phyloP scores from a whole-genome alignment of 495 filamentous ascomycete genomes.

The Xylaria intraflava region DNA sequence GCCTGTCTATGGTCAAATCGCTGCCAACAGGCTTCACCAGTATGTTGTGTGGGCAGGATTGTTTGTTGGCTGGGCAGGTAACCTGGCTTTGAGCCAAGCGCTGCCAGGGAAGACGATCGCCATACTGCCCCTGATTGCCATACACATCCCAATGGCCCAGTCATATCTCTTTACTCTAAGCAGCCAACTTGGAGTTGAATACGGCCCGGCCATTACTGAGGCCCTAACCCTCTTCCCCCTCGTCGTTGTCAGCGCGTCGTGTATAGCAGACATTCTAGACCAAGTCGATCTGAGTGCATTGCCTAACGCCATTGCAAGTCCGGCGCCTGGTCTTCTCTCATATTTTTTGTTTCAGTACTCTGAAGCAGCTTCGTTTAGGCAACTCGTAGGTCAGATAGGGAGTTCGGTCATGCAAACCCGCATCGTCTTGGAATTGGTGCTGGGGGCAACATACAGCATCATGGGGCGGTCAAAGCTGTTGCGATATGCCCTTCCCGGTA shows the following conservation, averaged over 20 bases:
- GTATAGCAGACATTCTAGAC: slow-evolving; percentile 58
- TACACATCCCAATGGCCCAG: slow-evolving; percentile 67
- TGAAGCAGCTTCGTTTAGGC: slow-evolving; percentile 44
- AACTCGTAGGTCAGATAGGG: slow-evolving; percentile 54
- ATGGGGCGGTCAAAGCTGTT: slow-evolving; percentile 63
- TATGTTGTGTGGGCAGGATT: slow-evolving; percentile 56
- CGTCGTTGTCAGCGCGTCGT: slow-evolving; percentile 58
- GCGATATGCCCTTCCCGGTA: slow-evolving; percentile 55
- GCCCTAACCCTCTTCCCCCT: slow-evolving; percentile 64
- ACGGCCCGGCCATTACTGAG: slow-evolving; percentile 72
- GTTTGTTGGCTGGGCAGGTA: slow-evolving; percentile 56
- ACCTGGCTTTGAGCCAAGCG: slow-evolving; percentile 40
- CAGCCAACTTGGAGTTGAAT: slow-evolving; percentile 53
- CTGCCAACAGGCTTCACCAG: slow-evolving; percentile 63
- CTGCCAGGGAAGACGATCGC: slow-evolving; percentile 35
- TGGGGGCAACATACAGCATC: slow-evolving; percentile 56
- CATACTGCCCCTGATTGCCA: slow-evolving; percentile 60
- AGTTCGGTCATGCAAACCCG: slow-evolving; percentile 58
- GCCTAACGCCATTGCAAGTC: slow-evolving; percentile 50
- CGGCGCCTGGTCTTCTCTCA: slow-evolving; percentile 53
- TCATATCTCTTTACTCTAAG: slow-evolving; percentile 60
- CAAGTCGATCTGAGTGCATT: slow-evolving; percentile 48
- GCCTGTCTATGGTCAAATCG: slow-evolving; percentile 79
- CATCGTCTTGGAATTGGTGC: slow-evolving; percentile 60
- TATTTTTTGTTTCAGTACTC: slow-evolving; percentile 57